Evolutionary conservation across 805 yeast genomes (phyloP).

Genomic region (Nakazawaea molendinolei): DNA sequence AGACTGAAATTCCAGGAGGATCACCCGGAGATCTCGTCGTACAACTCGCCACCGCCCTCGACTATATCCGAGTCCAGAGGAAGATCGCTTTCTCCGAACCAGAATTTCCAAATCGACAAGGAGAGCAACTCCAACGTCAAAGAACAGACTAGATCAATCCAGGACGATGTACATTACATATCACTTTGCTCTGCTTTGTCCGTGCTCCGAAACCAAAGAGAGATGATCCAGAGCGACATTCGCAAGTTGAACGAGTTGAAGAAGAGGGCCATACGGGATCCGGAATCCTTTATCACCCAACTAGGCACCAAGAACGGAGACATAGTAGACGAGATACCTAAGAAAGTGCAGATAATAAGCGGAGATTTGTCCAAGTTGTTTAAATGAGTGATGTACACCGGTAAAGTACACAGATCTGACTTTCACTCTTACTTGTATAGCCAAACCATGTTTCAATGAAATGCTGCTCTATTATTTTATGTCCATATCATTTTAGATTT

Average conservation of each 20-base stretch:
- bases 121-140: not conserved
- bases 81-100: constrained; percentile 9
- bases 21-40: constrained; percentile 1
- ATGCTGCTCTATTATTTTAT: no score
- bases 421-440: no score
- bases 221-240: constrained; percentile 12
- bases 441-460: no score
- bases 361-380: constrained; percentile 10
- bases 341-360: constrained; percentile 11
- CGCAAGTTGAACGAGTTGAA: constrained; percentile 9
- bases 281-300: constrained; percentile 9
- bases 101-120: not conserved
- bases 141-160: constrained; percentile 8
- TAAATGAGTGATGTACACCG: no score
- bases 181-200: constrained; percentile 15
- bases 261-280: constrained; percentile 10
- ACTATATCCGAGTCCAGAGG: constrained; percentile 6
- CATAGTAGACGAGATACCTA: constrained; percentile 12
- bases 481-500: no score
- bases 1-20: not conserved
- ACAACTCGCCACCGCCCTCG: constrained; percentile 12
- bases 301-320: constrained; percentile 7
- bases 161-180: constrained; percentile 14
- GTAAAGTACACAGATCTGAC: no score
- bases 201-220: constrained; percentile 13